Percentiles rank a stretch among this genome's conserved stretches.
phyloP scores from a whole-genome alignment of 108 stramenopile species.

The Nitzschia palea region DNA sequence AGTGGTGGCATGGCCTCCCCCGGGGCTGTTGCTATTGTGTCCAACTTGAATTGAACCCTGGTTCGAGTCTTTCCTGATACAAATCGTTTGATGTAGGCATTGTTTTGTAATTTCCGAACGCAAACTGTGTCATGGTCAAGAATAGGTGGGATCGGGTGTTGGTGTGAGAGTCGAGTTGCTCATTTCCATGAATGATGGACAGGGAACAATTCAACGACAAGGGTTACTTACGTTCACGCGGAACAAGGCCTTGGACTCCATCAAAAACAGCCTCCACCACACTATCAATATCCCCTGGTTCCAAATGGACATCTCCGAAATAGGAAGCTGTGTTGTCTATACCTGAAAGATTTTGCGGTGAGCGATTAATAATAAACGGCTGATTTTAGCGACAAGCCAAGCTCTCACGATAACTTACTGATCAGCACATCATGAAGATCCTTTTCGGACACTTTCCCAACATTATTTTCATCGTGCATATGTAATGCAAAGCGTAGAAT shows the following conservation, averaged over 20 bases:
- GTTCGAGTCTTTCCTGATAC: conserved; percentile 15
- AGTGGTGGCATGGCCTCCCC: too few relatives aligned
- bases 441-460: conserved; percentile 19
- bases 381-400: not conserved
- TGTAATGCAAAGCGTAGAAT: conserved; percentile 44
- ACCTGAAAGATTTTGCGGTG: conserved; percentile 13
- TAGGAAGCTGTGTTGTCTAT: conserved; percentile 55
- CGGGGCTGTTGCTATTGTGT: too few relatives aligned
- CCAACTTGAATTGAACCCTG: conserved; percentile 17
- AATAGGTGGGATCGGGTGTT: too few relatives aligned
- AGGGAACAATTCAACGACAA: too few relatives aligned
- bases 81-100: conserved; percentile 35
- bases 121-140: too few relatives aligned
- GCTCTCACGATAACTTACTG: conserved; percentile 9
- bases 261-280: conserved; percentile 47
- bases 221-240: conserved; percentile 11
- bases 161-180: not conserved
- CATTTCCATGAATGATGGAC: not conserved
- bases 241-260: not conserved
- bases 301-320: conserved; percentile 54
- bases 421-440: conserved; percentile 24
- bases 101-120: conserved; percentile 3
- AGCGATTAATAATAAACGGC: not conserved
- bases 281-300: conserved; percentile 32
- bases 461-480: conserved; percentile 34